Percentiles rank a stretch among this genome's conserved stretches.
phyloP scores from a whole-genome alignment of 139 green algal genomes.

The Closterium sp. region DNA sequence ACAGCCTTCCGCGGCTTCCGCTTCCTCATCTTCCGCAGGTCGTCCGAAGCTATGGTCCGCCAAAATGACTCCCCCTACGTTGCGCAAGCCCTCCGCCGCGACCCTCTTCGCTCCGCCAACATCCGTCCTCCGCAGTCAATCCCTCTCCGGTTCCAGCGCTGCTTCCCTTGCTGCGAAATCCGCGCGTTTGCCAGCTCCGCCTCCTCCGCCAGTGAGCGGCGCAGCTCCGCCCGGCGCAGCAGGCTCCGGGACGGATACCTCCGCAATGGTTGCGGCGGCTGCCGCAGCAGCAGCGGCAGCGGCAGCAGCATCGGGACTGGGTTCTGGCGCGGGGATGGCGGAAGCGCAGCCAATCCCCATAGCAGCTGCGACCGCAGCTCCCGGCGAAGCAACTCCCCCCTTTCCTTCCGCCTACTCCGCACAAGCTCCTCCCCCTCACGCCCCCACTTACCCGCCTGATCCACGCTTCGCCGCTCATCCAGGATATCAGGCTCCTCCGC shows the following conservation, averaged over 20 bases:
- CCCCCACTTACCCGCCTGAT: neutral
- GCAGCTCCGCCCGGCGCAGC: too few relatives aligned
- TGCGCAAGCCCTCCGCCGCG: slow-evolving; percentile 8
- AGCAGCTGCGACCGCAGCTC: neutral
- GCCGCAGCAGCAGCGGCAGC: too few relatives aligned
- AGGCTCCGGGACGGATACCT: neutral
- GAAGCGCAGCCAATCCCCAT: neutral
- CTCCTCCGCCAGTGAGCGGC: neutral
- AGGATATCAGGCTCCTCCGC: neutral
- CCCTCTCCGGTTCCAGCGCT: neutral
- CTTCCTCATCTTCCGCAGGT: neutral
- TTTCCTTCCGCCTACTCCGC: neutral
- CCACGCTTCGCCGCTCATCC: neutral
- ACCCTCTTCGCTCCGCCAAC: slow-evolving; percentile 22
- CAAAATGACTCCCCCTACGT: slow-evolving; percentile 21
- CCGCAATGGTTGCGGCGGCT: neutral
- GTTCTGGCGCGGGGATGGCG: neutral
- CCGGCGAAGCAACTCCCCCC: neutral
- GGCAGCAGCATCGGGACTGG: neutral
- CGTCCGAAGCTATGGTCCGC: neutral
- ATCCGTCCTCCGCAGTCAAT: slow-evolving; percentile 24
- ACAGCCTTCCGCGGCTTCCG: neutral
- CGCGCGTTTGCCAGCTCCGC: neutral
- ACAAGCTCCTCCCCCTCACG: neutral
- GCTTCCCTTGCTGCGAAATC: neutral